Evolutionary conservation across 768 basidiomycete genomes (phyloP).

Genomic region (Russula sp.): DNA sequence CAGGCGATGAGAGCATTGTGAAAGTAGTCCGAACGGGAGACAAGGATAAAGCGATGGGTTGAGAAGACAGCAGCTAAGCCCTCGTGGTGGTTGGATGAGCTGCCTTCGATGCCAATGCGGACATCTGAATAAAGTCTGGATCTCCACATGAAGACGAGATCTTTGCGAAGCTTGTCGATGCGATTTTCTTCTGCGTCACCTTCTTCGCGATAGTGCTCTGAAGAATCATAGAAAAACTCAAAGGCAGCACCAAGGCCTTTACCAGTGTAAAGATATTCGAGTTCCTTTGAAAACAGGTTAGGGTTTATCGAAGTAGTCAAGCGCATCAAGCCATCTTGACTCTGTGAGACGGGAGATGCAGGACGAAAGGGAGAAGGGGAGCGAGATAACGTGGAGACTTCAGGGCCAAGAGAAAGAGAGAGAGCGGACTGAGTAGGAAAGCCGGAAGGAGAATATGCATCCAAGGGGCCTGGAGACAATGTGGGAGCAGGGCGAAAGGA

Average conservation of each 20-base stretch:
- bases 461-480: constrained; percentile 39
- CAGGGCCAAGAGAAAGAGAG: constrained; percentile 46
- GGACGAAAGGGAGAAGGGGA: constrained; percentile 38
- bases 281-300: constrained; percentile 77
- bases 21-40: constrained; percentile 86
- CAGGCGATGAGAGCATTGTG: constrained; percentile 69
- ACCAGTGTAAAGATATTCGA: constrained; percentile 93
- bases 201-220: constrained; percentile 33
- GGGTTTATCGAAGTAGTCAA: constrained; percentile 65
- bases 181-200: constrained; percentile 49
- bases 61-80: constrained; percentile 79
- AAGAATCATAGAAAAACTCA: constrained; percentile 74
- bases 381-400: constrained; percentile 34
- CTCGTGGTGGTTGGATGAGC: constrained; percentile 55
- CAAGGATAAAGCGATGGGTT: constrained; percentile 88
- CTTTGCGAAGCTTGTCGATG: constrained; percentile 83
- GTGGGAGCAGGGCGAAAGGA: constrained; percentile 57
- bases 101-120: constrained; percentile 68
- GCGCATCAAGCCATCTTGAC: constrained; percentile 44
- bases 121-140: constrained; percentile 91
- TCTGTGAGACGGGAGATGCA: constrained; percentile 34
- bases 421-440: constrained; percentile 49
- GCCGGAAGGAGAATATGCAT: constrained; percentile 38
- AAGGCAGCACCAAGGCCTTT: constrained; percentile 84
- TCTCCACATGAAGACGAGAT: constrained; percentile 95